Base-by-base conservation (phyloP, 2,329 filamentous ascomycete genomes). In the Penicillium palitans region DNA sequence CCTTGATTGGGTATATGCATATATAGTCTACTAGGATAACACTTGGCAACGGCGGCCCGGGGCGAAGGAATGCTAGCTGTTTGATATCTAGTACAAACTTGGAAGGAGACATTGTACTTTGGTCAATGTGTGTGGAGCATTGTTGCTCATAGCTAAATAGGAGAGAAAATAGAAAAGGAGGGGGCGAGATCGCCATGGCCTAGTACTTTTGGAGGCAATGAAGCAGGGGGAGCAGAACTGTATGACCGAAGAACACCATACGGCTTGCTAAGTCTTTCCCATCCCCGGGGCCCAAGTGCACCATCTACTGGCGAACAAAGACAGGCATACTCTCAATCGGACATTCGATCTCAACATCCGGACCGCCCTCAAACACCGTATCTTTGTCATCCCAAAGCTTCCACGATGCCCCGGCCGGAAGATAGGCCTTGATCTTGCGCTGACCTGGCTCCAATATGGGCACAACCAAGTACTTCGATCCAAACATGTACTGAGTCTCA, bases 401-500 rank as follows among this genome's bases (percentile, higher is more conserved):
- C 82, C 82, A 84, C n/a, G 63, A 72, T 4, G 68, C 70, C 6
- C 79, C 79, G 9, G 57, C 62, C 0, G 85, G 85, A 25, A 88
- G 69, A 66, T 88, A 88, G 0, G 83, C 80, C 6, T 69, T 73
- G 6, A 76, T 75, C 35, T 68, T 77, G 13, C 69, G 74, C 64
- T 80, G 71, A 0, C 80, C 80, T 0, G 82, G 69, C n/a, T 77
- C 67, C 55, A 88, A 65, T 0, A 89, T 78, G 0, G 86, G 86
- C 13, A 78, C 81, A 8, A 82, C 79, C 15, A 89, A 73, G 66
- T 87, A 88, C 66, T 80, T 82, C 17, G 73, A 67, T 0, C 86
- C 87, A 65, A 82, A 89, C 80, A 89, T 84, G 67, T 88, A 89
- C 74, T 88, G 81, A 33, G 80, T 80, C 52, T 85, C 83, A 3